These are phyloP conservation scores for Amylocarpus encephaloides DNA, from an alignment of 2,329 filamentous ascomycete genomes.

Conservation along the genomic window DNA sequence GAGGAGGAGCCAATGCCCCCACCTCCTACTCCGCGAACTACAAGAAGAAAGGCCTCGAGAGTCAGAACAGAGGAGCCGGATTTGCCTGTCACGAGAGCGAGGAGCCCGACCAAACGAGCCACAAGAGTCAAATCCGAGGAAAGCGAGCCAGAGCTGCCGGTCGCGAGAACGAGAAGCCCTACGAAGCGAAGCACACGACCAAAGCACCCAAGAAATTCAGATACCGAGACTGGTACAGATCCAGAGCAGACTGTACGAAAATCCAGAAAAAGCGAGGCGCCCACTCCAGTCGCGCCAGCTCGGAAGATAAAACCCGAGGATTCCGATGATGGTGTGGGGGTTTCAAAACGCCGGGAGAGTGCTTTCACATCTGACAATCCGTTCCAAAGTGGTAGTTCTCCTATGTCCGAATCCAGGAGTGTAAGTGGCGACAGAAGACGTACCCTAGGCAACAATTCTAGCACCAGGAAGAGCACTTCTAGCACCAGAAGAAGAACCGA, in stretches of 20 bases:
- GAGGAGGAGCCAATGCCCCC: conserved; percentile 50
- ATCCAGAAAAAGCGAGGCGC: conserved; percentile 43
- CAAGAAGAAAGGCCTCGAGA: conserved; percentile 43
- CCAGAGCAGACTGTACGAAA: conserved; percentile 44
- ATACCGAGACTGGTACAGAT: conserved; percentile 44
- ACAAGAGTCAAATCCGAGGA: conserved; percentile 43
- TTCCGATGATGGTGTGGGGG: conserved; percentile 35
- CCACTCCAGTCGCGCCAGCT: conserved; percentile 12
- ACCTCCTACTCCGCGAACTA: conserved; percentile 46
- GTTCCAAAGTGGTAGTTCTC: conserved; percentile 80
- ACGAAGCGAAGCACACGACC: conserved; percentile 49
- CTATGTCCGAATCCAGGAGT: conserved; percentile 45
- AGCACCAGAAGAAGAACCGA: conserved; percentile 46
- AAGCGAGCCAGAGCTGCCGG: conserved; percentile 42
- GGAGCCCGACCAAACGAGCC: conserved; percentile 30
- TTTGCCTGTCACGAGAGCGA: conserved; percentile 23
- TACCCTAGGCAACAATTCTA: conserved; percentile 32
- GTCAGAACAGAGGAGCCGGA: conserved; percentile 36
- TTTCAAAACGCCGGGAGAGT: conserved; percentile 42
- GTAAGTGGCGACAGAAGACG: conserved; percentile 42
- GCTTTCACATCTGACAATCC: conserved; percentile 88
- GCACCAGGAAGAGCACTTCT: conserved; percentile 33
- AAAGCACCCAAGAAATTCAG: conserved; percentile 46
- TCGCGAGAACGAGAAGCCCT: conserved; percentile 36
- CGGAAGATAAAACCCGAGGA: conserved; percentile 51